Evolutionary conservation across 768 basidiomycete genomes (phyloP).

Genomic region (Exidia glandulosa): DNA sequence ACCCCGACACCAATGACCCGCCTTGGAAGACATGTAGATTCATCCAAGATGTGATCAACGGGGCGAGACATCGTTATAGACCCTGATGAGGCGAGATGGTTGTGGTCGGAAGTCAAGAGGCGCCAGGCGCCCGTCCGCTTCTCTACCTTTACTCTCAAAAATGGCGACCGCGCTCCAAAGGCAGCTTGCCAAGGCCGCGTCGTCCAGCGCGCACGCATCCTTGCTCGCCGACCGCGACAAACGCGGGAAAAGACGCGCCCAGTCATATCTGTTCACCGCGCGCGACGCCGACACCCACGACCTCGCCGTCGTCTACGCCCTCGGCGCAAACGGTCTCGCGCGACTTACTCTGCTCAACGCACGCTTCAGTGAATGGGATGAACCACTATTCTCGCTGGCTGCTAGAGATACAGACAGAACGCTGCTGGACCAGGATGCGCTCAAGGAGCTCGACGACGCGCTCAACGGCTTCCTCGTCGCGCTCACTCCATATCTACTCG

Average conservation of each 20-base stretch:
- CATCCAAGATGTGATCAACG: too few relatives aligned
- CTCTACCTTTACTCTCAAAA: background rate
- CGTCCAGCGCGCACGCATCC: conserved; percentile 50
- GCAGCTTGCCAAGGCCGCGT: conserved; percentile 70
- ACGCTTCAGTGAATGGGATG: conserved; percentile 49
- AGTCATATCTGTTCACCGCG: conserved; percentile 84
- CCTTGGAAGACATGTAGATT: too few relatives aligned
- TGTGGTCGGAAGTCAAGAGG: background rate
- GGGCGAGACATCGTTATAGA: too few relatives aligned
- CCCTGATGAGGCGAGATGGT: too few relatives aligned
- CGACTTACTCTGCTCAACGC: conserved; percentile 58
- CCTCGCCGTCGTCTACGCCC: conserved; percentile 72
- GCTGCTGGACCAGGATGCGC: conserved; percentile 50
- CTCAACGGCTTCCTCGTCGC: conserved; percentile 54
- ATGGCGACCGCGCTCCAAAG: conserved; percentile 67
- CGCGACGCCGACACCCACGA: conserved; percentile 78
- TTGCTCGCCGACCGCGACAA: conserved; percentile 51
- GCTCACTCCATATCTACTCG: conserved; percentile 73
- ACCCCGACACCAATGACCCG: too few relatives aligned
- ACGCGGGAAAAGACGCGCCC: conserved; percentile 44
- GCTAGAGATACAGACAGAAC: conserved; percentile 72
- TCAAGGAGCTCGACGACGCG: conserved; percentile 46
- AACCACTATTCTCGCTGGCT: conserved; percentile 66
- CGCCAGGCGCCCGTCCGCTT: too few relatives aligned
- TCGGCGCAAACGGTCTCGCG: conserved; percentile 67